Evolutionary conservation across 2,329 filamentous ascomycete genomes (phyloP).

Genomic region (Orbilia oligospora): DNA sequence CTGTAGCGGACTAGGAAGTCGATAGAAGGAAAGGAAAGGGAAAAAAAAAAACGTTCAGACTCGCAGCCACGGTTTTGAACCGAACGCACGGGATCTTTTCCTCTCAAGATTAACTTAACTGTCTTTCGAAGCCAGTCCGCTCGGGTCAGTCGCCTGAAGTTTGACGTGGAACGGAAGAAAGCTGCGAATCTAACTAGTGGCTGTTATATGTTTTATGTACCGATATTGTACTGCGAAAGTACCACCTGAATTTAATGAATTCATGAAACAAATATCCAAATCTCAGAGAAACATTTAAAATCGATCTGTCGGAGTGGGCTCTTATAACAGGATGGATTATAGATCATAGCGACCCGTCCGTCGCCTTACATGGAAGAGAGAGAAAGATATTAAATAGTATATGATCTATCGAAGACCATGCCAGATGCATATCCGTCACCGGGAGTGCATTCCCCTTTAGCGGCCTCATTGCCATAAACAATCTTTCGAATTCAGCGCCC

Average conservation of each 20-base stretch:
- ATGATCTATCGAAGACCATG: conserved; percentile 31
- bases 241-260: conserved; percentile 2
- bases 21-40: neutral
- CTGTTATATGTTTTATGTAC: conserved; percentile 29
- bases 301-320: conserved; percentile 7
- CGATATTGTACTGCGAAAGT: conserved; percentile 27
- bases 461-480: conserved; percentile 37
- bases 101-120: conserved; percentile 14
- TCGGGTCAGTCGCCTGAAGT: conserved; percentile 37
- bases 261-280: conserved; percentile 46
- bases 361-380: neutral
- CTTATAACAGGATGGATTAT: conserved; percentile 16
- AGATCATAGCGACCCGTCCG: conserved; percentile 25
- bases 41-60: conserved; percentile 42
- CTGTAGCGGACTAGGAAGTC: conserved; percentile 31
- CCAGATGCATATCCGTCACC: conserved; percentile 57
- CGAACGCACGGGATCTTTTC: conserved; percentile 48
- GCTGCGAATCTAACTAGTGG: conserved; percentile 2
- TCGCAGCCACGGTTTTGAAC: conserved; percentile 48
- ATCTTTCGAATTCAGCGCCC: conserved; percentile 31
- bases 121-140: conserved; percentile 43
- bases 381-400: neutral
- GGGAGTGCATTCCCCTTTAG: conserved; percentile 57
- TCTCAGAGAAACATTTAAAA: conserved; percentile 44
- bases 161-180: conserved; percentile 15